These are phyloP conservation scores for Globisporangium lucens DNA, from an alignment of 352 stramenopile species.

Conservation along the genomic window DNA sequence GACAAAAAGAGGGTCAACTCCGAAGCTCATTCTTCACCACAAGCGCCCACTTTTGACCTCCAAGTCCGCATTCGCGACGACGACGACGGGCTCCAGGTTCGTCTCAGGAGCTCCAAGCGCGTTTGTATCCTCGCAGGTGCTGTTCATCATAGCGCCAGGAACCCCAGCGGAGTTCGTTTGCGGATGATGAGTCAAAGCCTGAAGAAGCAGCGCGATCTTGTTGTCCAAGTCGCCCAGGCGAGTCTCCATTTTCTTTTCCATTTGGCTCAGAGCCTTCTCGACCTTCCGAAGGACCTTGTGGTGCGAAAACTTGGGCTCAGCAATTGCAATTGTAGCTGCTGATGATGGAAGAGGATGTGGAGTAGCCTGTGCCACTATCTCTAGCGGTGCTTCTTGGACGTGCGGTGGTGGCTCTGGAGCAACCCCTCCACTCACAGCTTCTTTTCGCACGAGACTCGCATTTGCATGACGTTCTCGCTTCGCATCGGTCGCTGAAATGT, in stretches of 20 bases:
- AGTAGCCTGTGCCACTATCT: neutral
- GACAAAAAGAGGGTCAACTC: too few species aligned
- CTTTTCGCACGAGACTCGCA: neutral
- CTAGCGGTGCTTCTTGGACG: neutral
- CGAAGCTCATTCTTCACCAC: too few species aligned
- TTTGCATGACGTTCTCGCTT: neutral
- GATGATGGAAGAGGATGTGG: neutral
- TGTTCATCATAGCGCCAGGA: too few species aligned
- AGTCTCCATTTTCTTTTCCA: conserved; percentile 33
- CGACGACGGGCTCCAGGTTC: too few species aligned
- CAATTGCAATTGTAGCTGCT: conserved; percentile 13
- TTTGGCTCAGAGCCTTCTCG: conserved; percentile 22
- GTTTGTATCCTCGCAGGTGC: too few species aligned
- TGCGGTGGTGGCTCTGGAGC: neutral
- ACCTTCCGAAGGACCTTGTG: conserved; percentile 3
- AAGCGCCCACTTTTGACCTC: too few species aligned
- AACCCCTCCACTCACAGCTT: neutral
- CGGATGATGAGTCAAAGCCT: too few species aligned
- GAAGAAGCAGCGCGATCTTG: conserved; percentile 34
- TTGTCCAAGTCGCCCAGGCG: conserved; percentile 24
- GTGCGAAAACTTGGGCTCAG: conserved; percentile 18
- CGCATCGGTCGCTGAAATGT: neutral
- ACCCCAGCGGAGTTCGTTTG: too few species aligned
- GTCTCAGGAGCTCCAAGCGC: too few species aligned
- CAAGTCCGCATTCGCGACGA: too few species aligned